A percentile compares a stretch with the other conserved stretches of the same genome.
Evolutionary conservation across 371 early-diverging fungal genomes (phyloP).

Genomic region (Rhizopus sp.): DNA sequence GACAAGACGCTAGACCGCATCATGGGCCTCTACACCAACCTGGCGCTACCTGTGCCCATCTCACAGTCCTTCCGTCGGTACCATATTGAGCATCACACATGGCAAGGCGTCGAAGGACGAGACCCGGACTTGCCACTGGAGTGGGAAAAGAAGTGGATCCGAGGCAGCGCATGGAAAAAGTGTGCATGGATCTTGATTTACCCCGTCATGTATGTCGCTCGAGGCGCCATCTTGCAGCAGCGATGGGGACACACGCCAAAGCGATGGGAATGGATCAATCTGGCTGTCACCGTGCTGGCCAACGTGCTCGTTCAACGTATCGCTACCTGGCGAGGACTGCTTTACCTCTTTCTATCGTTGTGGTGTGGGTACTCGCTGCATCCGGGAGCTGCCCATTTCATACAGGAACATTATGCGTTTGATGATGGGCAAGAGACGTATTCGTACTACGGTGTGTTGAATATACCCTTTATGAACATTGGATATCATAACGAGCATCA

Average conservation of each 20-base stretch:
- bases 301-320: constrained; percentile 59
- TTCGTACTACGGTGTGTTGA: constrained; percentile 94
- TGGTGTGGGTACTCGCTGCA: constrained; percentile 92
- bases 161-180: constrained; percentile 74
- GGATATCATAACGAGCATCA: constrained; percentile 98
- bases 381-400: constrained; percentile 96
- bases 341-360: constrained; percentile 78
- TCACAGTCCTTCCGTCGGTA: constrained; percentile 88
- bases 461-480: constrained; percentile 83
- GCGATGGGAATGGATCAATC: constrained; percentile 84
- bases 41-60: constrained; percentile 82
- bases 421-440: constrained; percentile 96
- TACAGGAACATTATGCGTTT: constrained; percentile 98
- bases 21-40: constrained; percentile 83
- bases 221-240: constrained; percentile 75
- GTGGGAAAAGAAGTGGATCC: constrained; percentile 82
- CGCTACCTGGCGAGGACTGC: constrained; percentile 70
- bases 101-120: constrained; percentile 93
- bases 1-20: constrained; percentile 74
- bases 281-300: constrained; percentile 61
- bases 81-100: constrained; percentile 96
- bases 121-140: constrained; percentile 95
- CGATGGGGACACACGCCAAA: constrained; percentile 65
- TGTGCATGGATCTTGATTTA: constrained; percentile 84
- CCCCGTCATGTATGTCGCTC: constrained; percentile 89